Evolutionary conservation across 495 filamentous ascomycete genomes (phyloP).

Genomic region (Annulohypoxylon moriforme): DNA sequence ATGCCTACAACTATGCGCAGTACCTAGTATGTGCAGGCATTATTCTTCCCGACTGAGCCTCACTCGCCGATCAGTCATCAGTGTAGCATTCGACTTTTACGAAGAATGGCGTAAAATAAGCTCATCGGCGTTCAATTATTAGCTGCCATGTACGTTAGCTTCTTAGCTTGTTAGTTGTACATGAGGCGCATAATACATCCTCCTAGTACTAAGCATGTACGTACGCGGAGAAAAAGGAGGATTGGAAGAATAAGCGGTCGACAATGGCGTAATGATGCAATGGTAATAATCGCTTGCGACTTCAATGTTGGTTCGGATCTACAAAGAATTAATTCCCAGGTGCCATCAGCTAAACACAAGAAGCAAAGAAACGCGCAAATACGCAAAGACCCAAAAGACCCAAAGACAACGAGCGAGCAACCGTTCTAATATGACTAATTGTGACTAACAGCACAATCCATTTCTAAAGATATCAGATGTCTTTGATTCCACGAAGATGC

Average conservation of each 20-base stretch:
- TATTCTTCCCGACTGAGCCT: constrained; percentile 22
- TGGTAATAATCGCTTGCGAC: constrained; percentile 37
- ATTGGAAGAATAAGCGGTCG: constrained; percentile 30
- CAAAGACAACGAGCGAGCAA: neutral
- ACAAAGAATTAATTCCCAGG: constrained; percentile 14
- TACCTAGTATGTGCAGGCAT: constrained; percentile 11
- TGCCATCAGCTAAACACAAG: neutral
- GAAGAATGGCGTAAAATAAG: constrained; percentile 41
- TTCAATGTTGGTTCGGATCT: constrained; percentile 17
- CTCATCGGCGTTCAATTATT: constrained; percentile 26
- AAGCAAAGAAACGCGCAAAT: constrained; percentile 10
- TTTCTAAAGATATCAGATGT: neutral
- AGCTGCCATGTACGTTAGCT: neutral
- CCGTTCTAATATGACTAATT: neutral
- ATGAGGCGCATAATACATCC: neutral
- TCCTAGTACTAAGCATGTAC: too few relatives aligned
- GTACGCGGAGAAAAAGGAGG: neutral
- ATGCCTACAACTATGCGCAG: neutral
- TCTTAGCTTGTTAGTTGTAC: constrained; percentile 2
- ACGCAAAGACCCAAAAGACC: constrained; percentile 3
- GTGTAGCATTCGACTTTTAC: neutral
- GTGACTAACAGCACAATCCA: neutral
- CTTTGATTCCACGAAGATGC: constrained; percentile 14
- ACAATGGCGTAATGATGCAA: constrained; percentile 35
- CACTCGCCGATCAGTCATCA: constrained; percentile 13